Evolutionary conservation across 441 rosid genomes (phyloP), one percentile per base, ranked within the genome.

Genomic region (Populus trichocarpa): DNA sequence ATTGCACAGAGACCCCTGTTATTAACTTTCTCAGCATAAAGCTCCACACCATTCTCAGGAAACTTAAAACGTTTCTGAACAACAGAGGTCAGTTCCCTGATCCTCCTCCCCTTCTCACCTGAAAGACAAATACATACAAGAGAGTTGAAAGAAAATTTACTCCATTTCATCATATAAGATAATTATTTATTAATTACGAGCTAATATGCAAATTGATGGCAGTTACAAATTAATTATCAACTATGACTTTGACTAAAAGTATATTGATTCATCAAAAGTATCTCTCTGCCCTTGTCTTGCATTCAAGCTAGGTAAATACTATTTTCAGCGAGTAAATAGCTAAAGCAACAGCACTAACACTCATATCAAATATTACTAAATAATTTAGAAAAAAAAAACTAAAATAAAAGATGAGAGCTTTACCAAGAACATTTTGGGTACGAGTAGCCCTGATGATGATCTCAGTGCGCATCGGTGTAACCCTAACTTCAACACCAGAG

Each of bases 21-120:
- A 30, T 30, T 30, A 30, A 30, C 32, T 30, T 30, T 30, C 32
- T 30, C 32, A 30, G 32, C 98, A 13, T 89, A 92, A 26, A 93
- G 87, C 85, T 92, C 97, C 5, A 92, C 95, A 23, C 96, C 90
- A 84, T 86, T 90, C 81, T 81, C 89, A 0, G 95, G 97, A 78
- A 94, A 92, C 79, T 82, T 91, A 69, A 94, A 94, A 35, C 96
- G 81, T 78, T 91, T 94, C 80, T 94, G 97, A 33, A 94, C 93
- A 36, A 91, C 89, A 0, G 96, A 91, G 2, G 95, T 94, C 73
- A 94, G 86, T 81, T 94, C 97, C 74, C 98, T 87, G 28, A 94
- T 94, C 80, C 98, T 89, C 84, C 95, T 88, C 0, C 97, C 97
- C 77, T 92, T 92, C 83, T 92, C 97, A 71, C 98, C 94, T 70